Conservation (phyloP, 148 eudicot genomes). For the Rheum nobile region DNA sequence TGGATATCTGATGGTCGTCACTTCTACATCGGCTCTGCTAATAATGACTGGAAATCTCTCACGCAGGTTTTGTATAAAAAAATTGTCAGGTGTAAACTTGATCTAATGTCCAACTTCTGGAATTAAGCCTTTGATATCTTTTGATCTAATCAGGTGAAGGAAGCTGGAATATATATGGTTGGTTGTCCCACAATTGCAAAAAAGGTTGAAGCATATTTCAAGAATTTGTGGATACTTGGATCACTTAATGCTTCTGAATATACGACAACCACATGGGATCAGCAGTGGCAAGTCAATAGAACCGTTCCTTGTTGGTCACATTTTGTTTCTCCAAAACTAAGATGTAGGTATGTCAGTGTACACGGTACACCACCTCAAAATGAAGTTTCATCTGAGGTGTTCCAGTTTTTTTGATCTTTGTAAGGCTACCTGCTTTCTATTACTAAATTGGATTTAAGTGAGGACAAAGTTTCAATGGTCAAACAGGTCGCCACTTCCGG, state of each 20-base stretch:
- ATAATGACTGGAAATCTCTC: conserved; percentile 94
- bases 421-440: not conserved
- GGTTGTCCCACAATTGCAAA: conserved; percentile 56
- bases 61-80: conserved; percentile 45
- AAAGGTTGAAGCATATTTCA: conserved; percentile 47
- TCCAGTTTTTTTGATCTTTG: too few species aligned
- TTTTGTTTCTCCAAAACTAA: conserved; percentile 38
- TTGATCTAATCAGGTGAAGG: conserved; percentile 57
- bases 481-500: conserved; percentile 67
- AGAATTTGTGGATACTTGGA: conserved; percentile 76
- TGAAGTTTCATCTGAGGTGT: too few species aligned
- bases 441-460: conserved; percentile 4
- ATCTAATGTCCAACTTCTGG: not conserved
- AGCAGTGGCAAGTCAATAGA: conserved; percentile 59
- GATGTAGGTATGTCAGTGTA: conserved; percentile 53
- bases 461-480: conserved; percentile 2
- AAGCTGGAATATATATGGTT: conserved; percentile 66
- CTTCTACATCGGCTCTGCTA: conserved; percentile 87
- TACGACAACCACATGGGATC: conserved; percentile 57
- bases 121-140: not conserved
- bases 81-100: not conserved
- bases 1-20: conserved; percentile 69
- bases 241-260: conserved; percentile 49
- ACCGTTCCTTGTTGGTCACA: conserved; percentile 96
- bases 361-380: not conserved